A percentile compares a stretch with the other conserved stretches of the same genome.
Conservation (phyloP, 345 rosid genomes). For the Xanthoceras sorbifolium region DNA sequence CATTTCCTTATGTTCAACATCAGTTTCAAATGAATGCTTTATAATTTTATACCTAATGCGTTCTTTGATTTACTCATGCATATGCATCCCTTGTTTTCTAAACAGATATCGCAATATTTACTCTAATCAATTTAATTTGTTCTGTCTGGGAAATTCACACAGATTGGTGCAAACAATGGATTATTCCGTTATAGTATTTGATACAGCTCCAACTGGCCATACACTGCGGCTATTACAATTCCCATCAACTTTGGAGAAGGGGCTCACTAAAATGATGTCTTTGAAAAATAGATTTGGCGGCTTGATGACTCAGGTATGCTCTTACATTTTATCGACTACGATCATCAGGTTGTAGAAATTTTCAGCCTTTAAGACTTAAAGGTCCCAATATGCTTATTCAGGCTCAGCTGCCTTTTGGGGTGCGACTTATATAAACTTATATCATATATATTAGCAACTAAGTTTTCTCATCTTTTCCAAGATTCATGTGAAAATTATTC, state of each 20-base stretch:
- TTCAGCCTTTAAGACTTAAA: background rate
- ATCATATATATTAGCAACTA: background rate
- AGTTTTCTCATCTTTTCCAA: background rate
- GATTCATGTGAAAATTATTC: background rate
- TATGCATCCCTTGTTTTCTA: background rate
- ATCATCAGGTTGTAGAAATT: background rate
- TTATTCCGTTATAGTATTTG: constrained; percentile 90
- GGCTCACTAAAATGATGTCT: constrained; percentile 86
- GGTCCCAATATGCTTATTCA: background rate
- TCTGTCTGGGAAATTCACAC: constrained; percentile 22
- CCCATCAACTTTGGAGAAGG: constrained; percentile 94
- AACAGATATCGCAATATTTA: background rate
- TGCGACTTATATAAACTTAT: background rate
- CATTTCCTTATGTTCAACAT: background rate
- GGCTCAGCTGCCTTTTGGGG: background rate
- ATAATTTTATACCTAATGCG: background rate
- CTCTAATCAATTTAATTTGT: background rate
- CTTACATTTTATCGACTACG: background rate
- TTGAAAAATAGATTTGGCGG: constrained; percentile 95
- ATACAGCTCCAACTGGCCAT: constrained; percentile 99
- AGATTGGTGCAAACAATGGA: constrained; percentile 99
- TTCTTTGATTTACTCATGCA: background rate
- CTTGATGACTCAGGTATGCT: constrained; percentile 78
- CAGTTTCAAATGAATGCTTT: background rate
- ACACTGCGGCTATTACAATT: constrained; percentile 94